Evolutionary conservation across 768 basidiomycete species (phyloP).

Genomic region (Dacryopinax primogenitus): DNA sequence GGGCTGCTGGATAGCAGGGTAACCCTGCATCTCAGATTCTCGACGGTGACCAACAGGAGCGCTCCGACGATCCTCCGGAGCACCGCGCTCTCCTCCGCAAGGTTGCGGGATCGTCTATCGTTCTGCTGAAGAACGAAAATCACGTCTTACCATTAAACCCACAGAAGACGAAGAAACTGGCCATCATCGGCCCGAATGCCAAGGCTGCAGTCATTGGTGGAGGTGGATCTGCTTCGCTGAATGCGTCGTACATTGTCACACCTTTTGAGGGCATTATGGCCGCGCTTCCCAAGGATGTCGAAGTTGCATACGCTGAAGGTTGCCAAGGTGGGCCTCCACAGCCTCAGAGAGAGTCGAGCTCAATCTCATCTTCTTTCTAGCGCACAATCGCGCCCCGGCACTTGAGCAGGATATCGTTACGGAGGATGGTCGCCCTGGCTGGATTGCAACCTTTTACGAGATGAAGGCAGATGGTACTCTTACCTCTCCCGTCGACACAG

Average conservation of each 20-base stretch:
- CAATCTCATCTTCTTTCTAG: conserved; percentile 25
- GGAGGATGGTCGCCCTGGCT: conserved; percentile 47
- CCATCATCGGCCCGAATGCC: conserved; percentile 62
- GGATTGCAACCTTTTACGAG: conserved; percentile 49
- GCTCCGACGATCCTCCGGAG: conserved; percentile 22
- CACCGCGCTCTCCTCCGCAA: conserved; percentile 41
- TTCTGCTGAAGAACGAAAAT: conserved; percentile 58
- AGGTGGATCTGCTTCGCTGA: conserved; percentile 60
- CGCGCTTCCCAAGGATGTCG: conserved; percentile 38
- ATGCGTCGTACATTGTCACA: conserved; percentile 60
- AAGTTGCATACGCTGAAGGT: conserved; percentile 56
- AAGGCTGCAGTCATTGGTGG: conserved; percentile 50
- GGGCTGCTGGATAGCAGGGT: conserved; percentile 20
- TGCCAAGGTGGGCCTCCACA: conserved; percentile 38
- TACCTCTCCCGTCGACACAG: conserved; percentile 30
- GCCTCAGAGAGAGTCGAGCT: not conserved
- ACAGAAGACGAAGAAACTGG: conserved; percentile 47
- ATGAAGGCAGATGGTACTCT: conserved; percentile 37
- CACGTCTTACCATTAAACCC: conserved; percentile 42
- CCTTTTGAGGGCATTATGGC: conserved; percentile 62
- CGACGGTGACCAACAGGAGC: conserved; percentile 27
- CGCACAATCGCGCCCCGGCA: conserved; percentile 56
- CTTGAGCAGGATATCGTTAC: conserved; percentile 54
- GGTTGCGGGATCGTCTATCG: conserved; percentile 57
- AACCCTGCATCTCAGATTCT: conserved; percentile 41